Evolutionary conservation across 1,284 basidiomycete species (phyloP), one percentile per base, ranked within the genome.

Genomic region (Cutaneotrichosporon daszewskae): DNA sequence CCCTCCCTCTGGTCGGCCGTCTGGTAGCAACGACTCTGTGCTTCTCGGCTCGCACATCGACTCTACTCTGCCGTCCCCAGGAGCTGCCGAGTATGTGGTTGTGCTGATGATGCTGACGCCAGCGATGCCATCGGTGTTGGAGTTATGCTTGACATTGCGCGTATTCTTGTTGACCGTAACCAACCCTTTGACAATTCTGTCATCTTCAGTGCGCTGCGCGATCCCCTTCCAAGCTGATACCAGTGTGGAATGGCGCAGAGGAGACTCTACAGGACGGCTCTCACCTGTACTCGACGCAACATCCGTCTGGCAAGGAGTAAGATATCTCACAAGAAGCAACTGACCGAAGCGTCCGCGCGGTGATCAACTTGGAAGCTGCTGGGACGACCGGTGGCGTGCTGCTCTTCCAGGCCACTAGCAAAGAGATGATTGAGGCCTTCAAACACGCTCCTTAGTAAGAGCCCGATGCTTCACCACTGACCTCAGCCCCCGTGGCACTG

Each of bases 211-310:
- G 57, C 68, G 86, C n/a, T n/a, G n/a, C n/a, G n/a, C n/a, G n/a
- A n/a, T n/a, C n/a, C n/a, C n/a, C n/a, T n/a, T n/a, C n/a, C n/a
- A 35, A 14, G 19, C 33, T 24, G 19, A 22, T 14, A 14, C 27
- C 52, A 90, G 87, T 97, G 49, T 97, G 95, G 75, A 97, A 97
- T 62, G 82, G 95, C 51, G 95, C 86, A 6, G 92, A 98, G 63
- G 66, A 71, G 45, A 71, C 83, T 0, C 70, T 94, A n/a, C 91
- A 95, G 67, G 92, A 96, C 60, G 92, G 87, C 0, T 92, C 89
- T 0, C 92, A 98, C 68, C 74, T 94, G 4, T 95, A 84, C 67
- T 83, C 88, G 8, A 94, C 87, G 0, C 86, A 91, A 59, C 87
- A 92, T 61, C 79, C 80, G 1, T 79, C 79, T 31, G 81, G 82